Evolutionary conservation across 2,329 filamentous ascomycete species (phyloP), one percentile per base, ranked within the genome.

Genomic region (Nemania sp.): DNA sequence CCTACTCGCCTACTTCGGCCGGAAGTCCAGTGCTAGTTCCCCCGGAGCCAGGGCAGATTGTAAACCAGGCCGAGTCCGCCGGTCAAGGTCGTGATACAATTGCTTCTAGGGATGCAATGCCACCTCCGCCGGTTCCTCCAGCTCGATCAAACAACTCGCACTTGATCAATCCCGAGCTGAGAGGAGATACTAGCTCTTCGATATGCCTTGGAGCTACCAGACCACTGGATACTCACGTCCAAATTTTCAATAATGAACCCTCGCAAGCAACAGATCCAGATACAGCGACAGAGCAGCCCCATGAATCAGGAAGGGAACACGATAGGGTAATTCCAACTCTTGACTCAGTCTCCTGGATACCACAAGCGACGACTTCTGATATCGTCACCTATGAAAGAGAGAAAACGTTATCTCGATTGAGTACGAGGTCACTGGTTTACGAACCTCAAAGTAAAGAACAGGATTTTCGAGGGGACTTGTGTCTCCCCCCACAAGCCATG

Each of bases 71-170:
- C 20, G 18, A 20, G 2, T n/a, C 53, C 18, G 42, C 40, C 11
- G 46, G 54, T 10, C 57, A 54, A 34, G 67, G 67, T 43, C 57
- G 59, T 42, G 34, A 35, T 49, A 71, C 68, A 25, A 42, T 64
- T 18, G 49, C 65, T 59, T 73, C 72, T 11, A 67, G 65, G 62
- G 70, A 72, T 43, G 64, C 61, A 42, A 74, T 74, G 71, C 72
- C 72, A 13, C 72, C 72, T 21, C 72, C 72, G 32, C 68, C 70
- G n/a, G 43, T 71, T 13, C 71, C 72, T 39, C 15, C 17, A 43
- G 15, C 45, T 34, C 63, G 25, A 56, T 52, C 42, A 2, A 34
- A 20, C 43, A 18, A 46, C 29, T 18, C 39, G 15, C 40, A 53
- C 18, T 12, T 42, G 25, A 29, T 39, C 17, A 46, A 18, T 17